These are phyloP conservation scores for Vaccinium macrocarpon DNA, from an alignment of 148 eudicot genomes.

Conservation along the genomic window DNA sequence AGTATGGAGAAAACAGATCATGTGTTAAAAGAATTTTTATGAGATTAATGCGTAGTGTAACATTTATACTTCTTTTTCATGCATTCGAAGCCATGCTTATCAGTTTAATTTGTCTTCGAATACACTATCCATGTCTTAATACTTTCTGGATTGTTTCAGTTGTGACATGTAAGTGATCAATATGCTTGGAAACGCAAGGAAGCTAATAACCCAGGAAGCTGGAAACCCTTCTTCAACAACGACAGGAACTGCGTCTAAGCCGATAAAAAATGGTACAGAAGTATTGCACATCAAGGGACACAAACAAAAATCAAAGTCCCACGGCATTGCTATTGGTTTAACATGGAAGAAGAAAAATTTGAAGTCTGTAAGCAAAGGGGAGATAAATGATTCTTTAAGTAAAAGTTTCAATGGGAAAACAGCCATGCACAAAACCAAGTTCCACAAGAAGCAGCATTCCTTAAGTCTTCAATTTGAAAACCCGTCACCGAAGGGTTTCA, in stretches of 20 bases:
- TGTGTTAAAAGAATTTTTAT: not conserved
- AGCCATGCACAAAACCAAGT: constrained; percentile 24
- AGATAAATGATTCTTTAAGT: constrained; percentile 16
- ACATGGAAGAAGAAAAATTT: constrained; percentile 8
- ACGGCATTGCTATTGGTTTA: constrained; percentile 3
- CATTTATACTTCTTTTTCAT: not conserved
- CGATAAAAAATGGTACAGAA: constrained; percentile 5
- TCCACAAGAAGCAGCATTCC: constrained; percentile 29
- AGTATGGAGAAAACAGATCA: not conserved
- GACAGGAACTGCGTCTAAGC: not conserved
- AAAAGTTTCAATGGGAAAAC: constrained; percentile 18
- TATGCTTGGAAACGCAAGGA: constrained; percentile 21
- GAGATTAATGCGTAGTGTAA: not conserved
- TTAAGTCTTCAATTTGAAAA: constrained; percentile 26
- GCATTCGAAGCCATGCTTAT: constrained; percentile 6
- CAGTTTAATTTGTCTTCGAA: not conserved
- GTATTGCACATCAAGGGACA: constrained; percentile 14
- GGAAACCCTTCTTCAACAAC: constrained; percentile 12
- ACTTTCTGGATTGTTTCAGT: not conserved
- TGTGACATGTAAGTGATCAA: not conserved
- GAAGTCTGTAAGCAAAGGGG: constrained; percentile 16
- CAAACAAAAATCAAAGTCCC: constrained; percentile 14
- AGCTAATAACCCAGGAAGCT: not conserved
- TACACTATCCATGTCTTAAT: not conserved
- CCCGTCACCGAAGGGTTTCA: constrained; percentile 3